Evolutionary conservation across 2,329 filamentous ascomycete species (phyloP).

Genomic region (Fusarium buxicola): DNA sequence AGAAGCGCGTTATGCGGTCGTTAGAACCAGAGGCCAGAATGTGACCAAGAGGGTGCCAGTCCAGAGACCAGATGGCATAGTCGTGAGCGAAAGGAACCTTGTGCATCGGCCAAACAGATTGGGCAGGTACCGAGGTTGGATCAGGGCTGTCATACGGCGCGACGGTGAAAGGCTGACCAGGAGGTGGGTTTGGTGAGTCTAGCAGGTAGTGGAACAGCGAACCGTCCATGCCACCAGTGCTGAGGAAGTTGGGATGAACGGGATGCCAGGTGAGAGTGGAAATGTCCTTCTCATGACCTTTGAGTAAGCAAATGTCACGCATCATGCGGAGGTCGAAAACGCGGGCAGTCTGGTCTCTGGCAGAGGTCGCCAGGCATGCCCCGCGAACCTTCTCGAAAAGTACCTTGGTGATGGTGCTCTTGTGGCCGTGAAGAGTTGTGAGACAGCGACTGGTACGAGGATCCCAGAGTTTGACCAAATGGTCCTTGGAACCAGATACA

Average conservation of each 20-base stretch:
- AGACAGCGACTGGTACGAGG: slow-evolving; percentile 90
- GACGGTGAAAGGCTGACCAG: slow-evolving; percentile 75
- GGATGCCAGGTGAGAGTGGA: slow-evolving; percentile 95
- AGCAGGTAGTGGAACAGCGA: slow-evolving; percentile 94
- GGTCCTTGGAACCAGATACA: slow-evolving; percentile 97
- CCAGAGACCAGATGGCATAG: slow-evolving; percentile 95
- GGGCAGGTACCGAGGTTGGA: slow-evolving; percentile 80
- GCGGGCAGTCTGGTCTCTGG: slow-evolving; percentile 90
- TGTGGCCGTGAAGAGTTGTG: slow-evolving; percentile 95
- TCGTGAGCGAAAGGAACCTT: slow-evolving; percentile 89
- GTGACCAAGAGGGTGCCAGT: slow-evolving; percentile 97
- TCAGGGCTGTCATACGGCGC: slow-evolving; percentile 89
- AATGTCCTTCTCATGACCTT: slow-evolving; percentile 96
- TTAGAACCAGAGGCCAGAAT: slow-evolving; percentile 96
- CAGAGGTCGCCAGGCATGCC: slow-evolving; percentile 88
- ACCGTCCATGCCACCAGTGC: slow-evolving; percentile 90
- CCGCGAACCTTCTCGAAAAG: slow-evolving; percentile 89
- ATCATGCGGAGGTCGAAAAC: slow-evolving; percentile 98
- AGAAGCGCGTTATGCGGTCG: slow-evolving; percentile 96
- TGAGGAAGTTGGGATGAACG: slow-evolving; percentile 87
- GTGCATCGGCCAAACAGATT: slow-evolving; percentile 94
- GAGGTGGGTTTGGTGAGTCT: slow-evolving; percentile 89
- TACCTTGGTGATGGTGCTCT: slow-evolving; percentile 95
- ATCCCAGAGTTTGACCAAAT: slow-evolving; percentile 98
- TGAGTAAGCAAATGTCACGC: slow-evolving; percentile 93